Percentiles rank a stretch among this genome's conserved stretches.
Evolutionary conservation across 2,329 filamentous ascomycete genomes (phyloP).

Genomic region (Clonostachys solani): DNA sequence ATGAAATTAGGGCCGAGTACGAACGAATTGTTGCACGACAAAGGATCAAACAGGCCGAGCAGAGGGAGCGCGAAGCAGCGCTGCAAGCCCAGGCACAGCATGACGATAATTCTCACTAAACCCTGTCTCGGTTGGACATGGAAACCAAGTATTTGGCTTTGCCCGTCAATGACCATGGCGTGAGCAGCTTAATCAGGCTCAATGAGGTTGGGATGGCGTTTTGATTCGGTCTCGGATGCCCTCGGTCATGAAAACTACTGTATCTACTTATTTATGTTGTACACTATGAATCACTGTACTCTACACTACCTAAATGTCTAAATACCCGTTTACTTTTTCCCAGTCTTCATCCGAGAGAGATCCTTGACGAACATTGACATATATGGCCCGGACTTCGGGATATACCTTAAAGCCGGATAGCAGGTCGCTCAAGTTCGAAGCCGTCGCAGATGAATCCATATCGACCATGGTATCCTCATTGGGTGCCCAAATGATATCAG

Average conservation of each 20-base stretch:
- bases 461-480: slow-evolving; percentile 74
- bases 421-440: slow-evolving; percentile 55
- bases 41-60: slow-evolving; percentile 69
- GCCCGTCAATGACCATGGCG: no score
- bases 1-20: slow-evolving; percentile 81
- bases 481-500: slow-evolving; percentile 80
- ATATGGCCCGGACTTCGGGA: slow-evolving; percentile 72
- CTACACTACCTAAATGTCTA: slow-evolving; percentile 37
- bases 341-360: slow-evolving; percentile 47
- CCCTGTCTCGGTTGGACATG: background rate
- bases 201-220: no score
- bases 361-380: slow-evolving; percentile 61
- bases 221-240: no score
- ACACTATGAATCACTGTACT: slow-evolving; percentile 6
- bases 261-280: background rate
- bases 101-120: background rate
- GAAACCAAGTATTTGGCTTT: slow-evolving; percentile 5
- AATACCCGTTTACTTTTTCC: slow-evolving; percentile 45
- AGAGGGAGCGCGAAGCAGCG: slow-evolving; percentile 16
- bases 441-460: slow-evolving; percentile 52
- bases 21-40: slow-evolving; percentile 60
- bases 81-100: slow-evolving; percentile 5
- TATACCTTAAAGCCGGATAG: slow-evolving; percentile 59
- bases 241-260: no score
- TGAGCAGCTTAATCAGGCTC: no score